Percentiles rank a stretch among this genome's conserved stretches.
phyloP scores from a whole-genome alignment of 352 stramenopile genomes.

The Globisporangium carolinianum region DNA sequence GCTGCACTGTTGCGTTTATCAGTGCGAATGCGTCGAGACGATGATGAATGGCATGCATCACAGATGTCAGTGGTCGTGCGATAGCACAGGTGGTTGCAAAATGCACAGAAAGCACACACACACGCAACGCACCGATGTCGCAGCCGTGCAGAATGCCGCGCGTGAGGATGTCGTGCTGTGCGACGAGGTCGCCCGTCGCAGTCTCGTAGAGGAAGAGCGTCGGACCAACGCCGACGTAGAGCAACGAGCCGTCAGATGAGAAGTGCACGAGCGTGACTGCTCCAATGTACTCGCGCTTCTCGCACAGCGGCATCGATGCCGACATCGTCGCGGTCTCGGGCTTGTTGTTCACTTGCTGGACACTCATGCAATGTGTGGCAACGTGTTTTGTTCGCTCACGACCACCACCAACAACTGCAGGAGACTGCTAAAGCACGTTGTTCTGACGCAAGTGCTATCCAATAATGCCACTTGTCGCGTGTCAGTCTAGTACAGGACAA shows the following conservation, averaged over 20 bases:
- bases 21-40: too few species aligned
- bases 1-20: not conserved
- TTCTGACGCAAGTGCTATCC: too few species aligned
- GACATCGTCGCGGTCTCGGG: too few species aligned
- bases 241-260: slow-evolving; percentile 51
- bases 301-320: slow-evolving; percentile 11
- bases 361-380: too few species aligned
- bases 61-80: not conserved
- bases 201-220: slow-evolving; percentile 64
- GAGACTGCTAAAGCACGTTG: too few species aligned
- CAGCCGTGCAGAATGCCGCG: slow-evolving; percentile 73
- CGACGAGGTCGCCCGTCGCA: slow-evolving; percentile 33
- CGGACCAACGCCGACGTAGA: slow-evolving; percentile 68
- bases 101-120: not conserved
- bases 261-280: slow-evolving; percentile 81
- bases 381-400: too few species aligned
- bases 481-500: too few species aligned
- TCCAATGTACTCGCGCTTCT: slow-evolving; percentile 72
- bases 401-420: too few species aligned
- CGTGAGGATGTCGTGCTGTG: slow-evolving; percentile 35
- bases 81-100: too few species aligned
- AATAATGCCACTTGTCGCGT: too few species aligned
- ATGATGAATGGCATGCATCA: not conserved
- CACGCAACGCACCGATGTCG: slow-evolving; percentile 30
- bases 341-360: too few species aligned